phyloP scores from a whole-genome alignment of 2,329 filamentous ascomycete species.

The Acarospora socialis region DNA sequence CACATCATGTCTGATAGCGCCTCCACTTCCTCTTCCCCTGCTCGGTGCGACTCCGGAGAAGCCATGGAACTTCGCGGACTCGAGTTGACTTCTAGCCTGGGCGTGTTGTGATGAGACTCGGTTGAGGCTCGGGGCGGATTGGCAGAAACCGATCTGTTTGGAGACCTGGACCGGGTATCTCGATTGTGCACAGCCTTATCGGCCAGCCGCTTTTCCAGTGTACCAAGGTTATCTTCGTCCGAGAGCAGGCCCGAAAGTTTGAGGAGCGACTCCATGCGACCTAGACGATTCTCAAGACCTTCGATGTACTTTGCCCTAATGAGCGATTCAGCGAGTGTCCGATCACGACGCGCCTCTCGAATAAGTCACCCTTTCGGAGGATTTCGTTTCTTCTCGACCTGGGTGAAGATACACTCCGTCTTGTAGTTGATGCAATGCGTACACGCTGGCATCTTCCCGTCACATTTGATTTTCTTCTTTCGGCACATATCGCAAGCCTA shows the following conservation, averaged over 20 bases:
- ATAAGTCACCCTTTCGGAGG: conserved; percentile 77
- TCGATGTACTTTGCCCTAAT: conserved; percentile 91
- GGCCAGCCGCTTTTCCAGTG: conserved; percentile 61
- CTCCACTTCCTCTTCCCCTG: conserved; percentile 59
- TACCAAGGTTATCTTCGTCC: conserved; percentile 82
- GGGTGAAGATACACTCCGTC: conserved; percentile 92
- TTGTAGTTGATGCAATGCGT: conserved; percentile 97
- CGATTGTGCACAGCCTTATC: conserved; percentile 30
- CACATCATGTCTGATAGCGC: conserved; percentile 97
- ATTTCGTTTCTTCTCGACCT: conserved; percentile 96
- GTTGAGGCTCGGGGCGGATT: conserved; percentile 14
- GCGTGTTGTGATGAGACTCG: conserved; percentile 30
- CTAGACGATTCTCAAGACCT: conserved; percentile 82
- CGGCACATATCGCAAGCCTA: conserved; percentile 93
- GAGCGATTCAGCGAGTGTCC: conserved; percentile 13
- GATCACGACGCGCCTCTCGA: background rate
- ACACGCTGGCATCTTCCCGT: conserved; percentile 87
- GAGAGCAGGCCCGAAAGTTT: conserved; percentile 73
- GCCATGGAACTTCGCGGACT: conserved; percentile 37
- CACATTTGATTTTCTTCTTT: conserved; percentile 91
- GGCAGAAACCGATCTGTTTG: conserved; percentile 18
- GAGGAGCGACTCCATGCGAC: conserved; percentile 88
- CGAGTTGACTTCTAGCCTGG: conserved; percentile 30
- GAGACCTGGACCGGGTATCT: conserved; percentile 24
- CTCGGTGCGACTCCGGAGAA: conserved; percentile 37